Evolutionary conservation across 148 eudicot species (phyloP), one percentile per base, ranked within the genome.

Genomic region (Chenopodium formosanum): DNA sequence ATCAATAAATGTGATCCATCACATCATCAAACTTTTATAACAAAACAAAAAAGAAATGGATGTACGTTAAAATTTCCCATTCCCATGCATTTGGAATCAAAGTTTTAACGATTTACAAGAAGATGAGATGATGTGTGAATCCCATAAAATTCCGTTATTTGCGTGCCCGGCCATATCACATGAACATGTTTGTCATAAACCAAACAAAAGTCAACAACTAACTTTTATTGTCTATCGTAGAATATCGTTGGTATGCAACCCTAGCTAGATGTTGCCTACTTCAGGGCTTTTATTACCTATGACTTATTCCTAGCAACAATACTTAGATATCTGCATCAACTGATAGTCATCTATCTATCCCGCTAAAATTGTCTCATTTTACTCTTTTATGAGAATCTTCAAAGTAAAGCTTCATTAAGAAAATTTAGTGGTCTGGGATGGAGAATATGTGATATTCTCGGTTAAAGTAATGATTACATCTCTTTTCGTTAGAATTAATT

Each of bases 61-160:
- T 40, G 7, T 40, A 40, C 44, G 44, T 20, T 20, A 34, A 37
- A 23, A 17, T 72, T 29, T 37, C 75, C 10, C 72, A 72, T 44
- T 48, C 76, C 63, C 76, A 74, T 74, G 62, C 58, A 73, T 44
- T 56, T 62, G 13, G 77, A 13, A 74, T 74, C 40, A 74, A 74
- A 74, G 37, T 50, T 27, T 74, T 74, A 25, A 50, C 37, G 40
- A 74, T 74, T 74, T 74, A 74, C 77, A 74, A 74, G 77, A 74
- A 74, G 77, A 74, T 50, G 63, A 74, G 77, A 74, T 74, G 56
- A 74, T 74, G 63, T 74, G 63, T 56, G 62, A 56, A 56, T 56
- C 62, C 62, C 62, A 25, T 23, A 37, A 73, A 46, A 73, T 74
- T 50, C 77, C 40, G 63, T 52, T 47, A 27, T 74, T 50, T 74